A percentile compares a stretch with the other conserved stretches of the same genome.
Evolutionary conservation across 2,329 filamentous ascomycete species (phyloP).

Genomic region (Sporothrix mexicana): DNA sequence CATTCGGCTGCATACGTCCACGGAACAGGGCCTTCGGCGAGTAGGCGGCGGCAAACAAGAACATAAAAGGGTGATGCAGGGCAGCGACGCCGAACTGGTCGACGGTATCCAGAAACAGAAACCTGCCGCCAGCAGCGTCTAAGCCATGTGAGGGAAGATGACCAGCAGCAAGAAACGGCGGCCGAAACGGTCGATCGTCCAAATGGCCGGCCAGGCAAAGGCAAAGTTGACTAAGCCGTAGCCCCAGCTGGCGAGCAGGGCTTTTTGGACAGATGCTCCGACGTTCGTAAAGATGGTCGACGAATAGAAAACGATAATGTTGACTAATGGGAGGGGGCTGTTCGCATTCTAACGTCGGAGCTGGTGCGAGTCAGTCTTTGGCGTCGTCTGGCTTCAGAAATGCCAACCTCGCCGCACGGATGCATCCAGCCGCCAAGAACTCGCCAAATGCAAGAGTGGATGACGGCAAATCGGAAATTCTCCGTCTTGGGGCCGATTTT

Average conservation of each 20-base stretch:
- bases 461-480: background rate
- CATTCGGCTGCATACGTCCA: conserved; percentile 74
- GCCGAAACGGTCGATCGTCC: conserved; percentile 71
- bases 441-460: background rate
- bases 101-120: conserved; percentile 31
- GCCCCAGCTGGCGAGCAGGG: conserved; percentile 68
- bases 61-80: conserved; percentile 55
- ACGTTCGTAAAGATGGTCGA: conserved; percentile 66
- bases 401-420: background rate
- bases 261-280: conserved; percentile 59
- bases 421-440: background rate
- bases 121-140: conserved; percentile 55
- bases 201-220: conserved; percentile 67
- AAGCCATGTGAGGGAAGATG: conserved; percentile 71
- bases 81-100: conserved; percentile 47
- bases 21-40: conserved; percentile 67
- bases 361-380: too few relatives aligned
- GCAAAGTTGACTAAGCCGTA: conserved; percentile 66
- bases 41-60: conserved; percentile 43
- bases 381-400: background rate
- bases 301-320: conserved; percentile 78
- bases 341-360: background rate
- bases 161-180: conserved; percentile 66
- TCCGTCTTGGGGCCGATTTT: too few relatives aligned
- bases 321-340: conserved; percentile 50